Evolutionary conservation across 2,329 filamentous ascomycete species (phyloP).

Genomic region (Curvularia lunata): DNA sequence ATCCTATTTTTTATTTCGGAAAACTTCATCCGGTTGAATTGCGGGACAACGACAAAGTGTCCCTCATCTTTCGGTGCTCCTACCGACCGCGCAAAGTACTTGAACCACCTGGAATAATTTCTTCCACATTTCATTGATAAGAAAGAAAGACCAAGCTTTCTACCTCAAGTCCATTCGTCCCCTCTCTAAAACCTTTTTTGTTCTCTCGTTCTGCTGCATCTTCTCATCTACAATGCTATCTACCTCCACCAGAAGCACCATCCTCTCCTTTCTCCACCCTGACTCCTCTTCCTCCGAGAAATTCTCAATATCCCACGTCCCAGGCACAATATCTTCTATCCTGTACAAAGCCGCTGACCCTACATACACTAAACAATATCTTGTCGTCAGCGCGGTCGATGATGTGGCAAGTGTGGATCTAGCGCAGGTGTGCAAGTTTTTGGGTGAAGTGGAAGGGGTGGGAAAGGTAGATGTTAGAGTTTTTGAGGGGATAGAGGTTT

Average conservation of each 20-base stretch:
- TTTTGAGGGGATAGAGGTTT: slow-evolving; percentile 1
- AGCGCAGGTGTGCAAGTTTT: slow-evolving; percentile 20
- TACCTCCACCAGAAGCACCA: background rate
- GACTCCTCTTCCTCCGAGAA: background rate
- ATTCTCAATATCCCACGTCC: background rate
- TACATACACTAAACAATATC: slow-evolving; percentile 25
- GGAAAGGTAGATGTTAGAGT: background rate
- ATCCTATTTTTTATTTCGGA: background rate
- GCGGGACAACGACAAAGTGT: background rate
- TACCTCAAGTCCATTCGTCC: too few species aligned
- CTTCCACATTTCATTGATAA: too few species aligned
- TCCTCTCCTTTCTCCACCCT: background rate
- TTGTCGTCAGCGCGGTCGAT: slow-evolving; percentile 34
- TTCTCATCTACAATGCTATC: too few species aligned
- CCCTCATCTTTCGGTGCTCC: background rate
- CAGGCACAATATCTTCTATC: background rate
- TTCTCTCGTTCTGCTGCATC: background rate
- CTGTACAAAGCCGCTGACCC: slow-evolving; percentile 31
- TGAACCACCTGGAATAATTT: background rate
- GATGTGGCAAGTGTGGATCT: slow-evolving; percentile 30
- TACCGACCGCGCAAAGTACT: too few species aligned
- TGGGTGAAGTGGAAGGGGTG: background rate
- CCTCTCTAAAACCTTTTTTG: background rate
- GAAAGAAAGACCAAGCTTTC: background rate
- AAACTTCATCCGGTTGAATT: slow-evolving; percentile 4